phyloP scores from a whole-genome alignment of 306 rosid species.

The Argentina anserina region DNA sequence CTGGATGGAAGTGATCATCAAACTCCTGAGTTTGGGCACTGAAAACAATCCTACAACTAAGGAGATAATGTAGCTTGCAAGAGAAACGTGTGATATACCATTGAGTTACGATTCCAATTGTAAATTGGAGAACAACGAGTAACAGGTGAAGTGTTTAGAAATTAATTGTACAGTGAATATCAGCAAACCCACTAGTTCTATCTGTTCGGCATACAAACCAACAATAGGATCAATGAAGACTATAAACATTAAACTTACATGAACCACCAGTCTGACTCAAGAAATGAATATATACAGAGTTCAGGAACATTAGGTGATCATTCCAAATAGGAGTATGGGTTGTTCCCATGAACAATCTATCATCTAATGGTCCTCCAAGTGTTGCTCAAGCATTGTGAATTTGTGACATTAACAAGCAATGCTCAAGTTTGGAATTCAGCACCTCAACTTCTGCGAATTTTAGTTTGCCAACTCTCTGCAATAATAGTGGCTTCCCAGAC shows the following conservation, averaged over 20 bases:
- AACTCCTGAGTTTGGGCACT: conserved; percentile 54
- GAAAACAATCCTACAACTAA: conserved; percentile 50
- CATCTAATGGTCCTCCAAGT: background rate
- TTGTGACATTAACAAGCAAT: background rate
- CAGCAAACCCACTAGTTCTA: background rate
- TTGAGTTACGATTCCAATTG: background rate
- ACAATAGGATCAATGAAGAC: background rate
- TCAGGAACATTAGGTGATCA: background rate
- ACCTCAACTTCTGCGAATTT: background rate
- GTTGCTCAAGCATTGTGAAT: background rate
- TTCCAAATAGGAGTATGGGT: background rate
- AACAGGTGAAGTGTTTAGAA: background rate
- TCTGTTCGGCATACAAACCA: background rate
- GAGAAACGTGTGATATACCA: background rate
- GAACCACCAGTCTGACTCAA: background rate
- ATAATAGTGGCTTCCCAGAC: background rate
- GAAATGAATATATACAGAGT: background rate
- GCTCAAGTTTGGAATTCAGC: background rate
- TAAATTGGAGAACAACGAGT: background rate
- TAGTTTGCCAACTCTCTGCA: background rate
- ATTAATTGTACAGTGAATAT: background rate
- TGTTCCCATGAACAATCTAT: background rate
- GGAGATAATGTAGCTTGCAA: conserved; percentile 10
- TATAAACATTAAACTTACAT: background rate
- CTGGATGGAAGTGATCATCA: conserved; percentile 43